Conservation (phyloP, 2,329 filamentous ascomycete species). For the Ilyonectria destructans region DNA sequence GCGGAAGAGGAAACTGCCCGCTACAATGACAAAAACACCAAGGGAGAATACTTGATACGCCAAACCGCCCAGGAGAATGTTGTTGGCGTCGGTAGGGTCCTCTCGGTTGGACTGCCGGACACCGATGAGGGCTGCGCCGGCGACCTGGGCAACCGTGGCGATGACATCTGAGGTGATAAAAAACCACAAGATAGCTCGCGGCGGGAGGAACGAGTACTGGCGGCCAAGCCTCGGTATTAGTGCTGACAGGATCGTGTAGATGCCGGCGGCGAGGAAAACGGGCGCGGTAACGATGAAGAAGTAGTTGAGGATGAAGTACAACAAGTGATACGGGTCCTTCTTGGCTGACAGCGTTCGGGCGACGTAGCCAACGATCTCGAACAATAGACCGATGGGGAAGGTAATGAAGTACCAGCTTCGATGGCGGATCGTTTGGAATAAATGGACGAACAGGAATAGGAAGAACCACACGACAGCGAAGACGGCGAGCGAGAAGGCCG, state of each 20-base stretch:
- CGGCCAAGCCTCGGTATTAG: conserved; percentile 64
- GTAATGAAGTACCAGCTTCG: conserved; percentile 65
- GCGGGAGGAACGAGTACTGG: conserved; percentile 61
- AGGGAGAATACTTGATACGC: conserved; percentile 70
- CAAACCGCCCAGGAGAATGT: conserved; percentile 70
- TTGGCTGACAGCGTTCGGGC: conserved; percentile 65
- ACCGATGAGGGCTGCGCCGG: conserved; percentile 70
- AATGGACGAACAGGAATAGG: conserved; percentile 58
- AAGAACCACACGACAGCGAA: conserved; percentile 63
- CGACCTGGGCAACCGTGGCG: conserved; percentile 68
- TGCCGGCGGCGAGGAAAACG: conserved; percentile 70
- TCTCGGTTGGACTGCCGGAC: conserved; percentile 63
- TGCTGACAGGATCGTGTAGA: conserved; percentile 69
- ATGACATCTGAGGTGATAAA: conserved; percentile 71
- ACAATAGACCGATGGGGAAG: conserved; percentile 60
- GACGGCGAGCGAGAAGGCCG: conserved; percentile 61
- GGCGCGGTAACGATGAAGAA: conserved; percentile 75
- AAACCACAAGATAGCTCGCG: conserved; percentile 65
- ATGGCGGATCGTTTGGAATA: conserved; percentile 54
- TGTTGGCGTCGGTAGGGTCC: conserved; percentile 67
- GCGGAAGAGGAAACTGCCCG: conserved; percentile 59
- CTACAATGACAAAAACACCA: conserved; percentile 63
- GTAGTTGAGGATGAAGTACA: conserved; percentile 73
- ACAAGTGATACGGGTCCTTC: conserved; percentile 67
- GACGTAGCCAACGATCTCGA: conserved; percentile 68